Evolutionary conservation across 768 basidiomycete species (phyloP), one percentile per base, ranked within the genome.

Genomic region (Amanita rimosa): DNA sequence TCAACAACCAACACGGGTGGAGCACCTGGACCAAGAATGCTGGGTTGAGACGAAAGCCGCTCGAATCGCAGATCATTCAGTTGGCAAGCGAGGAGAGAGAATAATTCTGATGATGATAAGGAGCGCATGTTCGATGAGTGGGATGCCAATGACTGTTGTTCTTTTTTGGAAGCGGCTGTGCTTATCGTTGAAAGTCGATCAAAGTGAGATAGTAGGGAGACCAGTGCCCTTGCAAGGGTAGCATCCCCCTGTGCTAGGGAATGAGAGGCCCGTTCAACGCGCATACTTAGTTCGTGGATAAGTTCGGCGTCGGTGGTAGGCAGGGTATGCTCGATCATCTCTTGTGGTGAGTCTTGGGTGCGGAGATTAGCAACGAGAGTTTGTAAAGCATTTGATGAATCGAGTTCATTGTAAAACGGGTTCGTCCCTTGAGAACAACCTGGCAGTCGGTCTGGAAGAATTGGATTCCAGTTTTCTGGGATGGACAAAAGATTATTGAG

Each of bases 171-270:
- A 11, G 24, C 26, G 8, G 47, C 38, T 22, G 48, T 24, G 45
- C 72, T 67, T 46, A 76, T 55, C 48, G 62, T 53, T 35, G 83
- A 77, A 0, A 91, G 67, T 5, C 79, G 76, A 45, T 81, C 71
- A 47, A 92, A 75, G 57, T 88, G 76, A 5, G 75, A 61, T 14
- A 92, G 68, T 26, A 93, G 74, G 0, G 83, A 74, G 17, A 83
- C 76, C 47, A 94, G 76, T 1, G 83, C 70, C 21, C 69, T 76
- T 6, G 83, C 83, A 27, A 92, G 76, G 16, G 69, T 64, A 0
- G 78, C 80, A 51, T 89, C 85, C 7, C 56, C 65, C 8, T 66
- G 56, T 3, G 68, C 60, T 35, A 80, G 59, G 0, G 72, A 67
- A 26, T 67, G 59, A 0, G 71, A 66, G 5, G 80, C 61, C 7